Evolutionary conservation across 179 eudicot species (phyloP).

Genomic region (Spinacia oleracea): DNA sequence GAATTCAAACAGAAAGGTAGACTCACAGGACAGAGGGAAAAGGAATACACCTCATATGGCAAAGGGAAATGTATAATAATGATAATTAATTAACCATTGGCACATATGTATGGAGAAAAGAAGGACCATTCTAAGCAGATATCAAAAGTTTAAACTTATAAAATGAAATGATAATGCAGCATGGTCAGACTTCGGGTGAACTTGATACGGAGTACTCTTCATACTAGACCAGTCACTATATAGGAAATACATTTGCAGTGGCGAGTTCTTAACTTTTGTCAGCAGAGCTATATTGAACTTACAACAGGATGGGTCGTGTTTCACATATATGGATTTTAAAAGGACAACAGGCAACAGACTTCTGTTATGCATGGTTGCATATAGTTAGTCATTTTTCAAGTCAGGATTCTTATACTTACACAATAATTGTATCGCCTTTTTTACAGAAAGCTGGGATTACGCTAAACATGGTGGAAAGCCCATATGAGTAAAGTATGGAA

Average conservation of each 20-base stretch:
- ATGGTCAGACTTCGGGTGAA: background rate
- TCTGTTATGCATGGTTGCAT: background rate
- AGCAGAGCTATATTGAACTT: background rate
- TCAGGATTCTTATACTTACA: constrained; percentile 52
- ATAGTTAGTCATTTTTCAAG: background rate
- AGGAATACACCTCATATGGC: background rate
- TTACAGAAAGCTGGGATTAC: constrained; percentile 95
- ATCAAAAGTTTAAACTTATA: background rate
- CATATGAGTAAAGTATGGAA: constrained; percentile 89
- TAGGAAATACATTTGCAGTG: background rate
- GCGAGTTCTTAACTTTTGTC: background rate
- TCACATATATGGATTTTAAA: background rate
- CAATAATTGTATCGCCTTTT: constrained; percentile 85
- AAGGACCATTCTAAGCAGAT: background rate
- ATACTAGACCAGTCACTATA: constrained; percentile 1
- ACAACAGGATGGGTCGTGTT: background rate
- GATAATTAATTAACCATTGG: background rate
- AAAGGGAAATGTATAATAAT: background rate
- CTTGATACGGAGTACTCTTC: no score
- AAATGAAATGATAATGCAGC: background rate
- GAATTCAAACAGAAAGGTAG: background rate
- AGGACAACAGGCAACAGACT: background rate
- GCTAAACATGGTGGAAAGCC: constrained; percentile 94
- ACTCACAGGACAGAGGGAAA: background rate
- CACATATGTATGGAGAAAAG: background rate